A percentile compares a stretch with the other conserved stretches of the same genome.
Conservation (phyloP, 2,329 filamentous ascomycete genomes). For the Exophiala sideris region DNA sequence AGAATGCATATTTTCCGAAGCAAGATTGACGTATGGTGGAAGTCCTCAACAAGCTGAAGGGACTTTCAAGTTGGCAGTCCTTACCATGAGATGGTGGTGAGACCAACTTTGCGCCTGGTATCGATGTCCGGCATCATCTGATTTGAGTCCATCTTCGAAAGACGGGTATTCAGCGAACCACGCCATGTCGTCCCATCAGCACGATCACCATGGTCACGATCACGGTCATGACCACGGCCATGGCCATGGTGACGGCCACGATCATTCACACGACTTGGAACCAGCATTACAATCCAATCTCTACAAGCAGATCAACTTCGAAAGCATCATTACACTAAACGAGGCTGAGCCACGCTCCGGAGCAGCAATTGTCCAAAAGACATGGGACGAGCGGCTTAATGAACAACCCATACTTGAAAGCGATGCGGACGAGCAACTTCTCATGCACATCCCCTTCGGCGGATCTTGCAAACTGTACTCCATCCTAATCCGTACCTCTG, state of each 20-base stretch:
- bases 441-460: slow-evolving; percentile 90
- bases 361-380: slow-evolving; percentile 77
- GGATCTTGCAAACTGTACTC: slow-evolving; percentile 91
- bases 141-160: no score
- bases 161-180: neutral
- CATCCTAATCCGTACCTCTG: slow-evolving; percentile 77
- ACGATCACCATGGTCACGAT: slow-evolving; percentile 32
- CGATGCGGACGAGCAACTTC: slow-evolving; percentile 86
- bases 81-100: no score
- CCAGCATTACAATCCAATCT: slow-evolving; percentile 87
- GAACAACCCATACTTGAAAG: slow-evolving; percentile 73
- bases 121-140: no score
- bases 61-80: no score
- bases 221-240: slow-evolving; percentile 42
- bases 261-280: slow-evolving; percentile 88
- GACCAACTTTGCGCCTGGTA: no score
- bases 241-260: slow-evolving; percentile 62
- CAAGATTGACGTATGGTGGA: no score
- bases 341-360: slow-evolving; percentile 69
- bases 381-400: slow-evolving; percentile 77
- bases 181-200: slow-evolving; percentile 19
- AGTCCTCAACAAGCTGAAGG: no score
- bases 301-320: slow-evolving; percentile 89
- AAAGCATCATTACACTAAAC: slow-evolving; percentile 79
- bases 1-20: no score